phyloP scores from a whole-genome alignment of 1,139 yeast genomes.

The Sporopachydermia cereana region DNA sequence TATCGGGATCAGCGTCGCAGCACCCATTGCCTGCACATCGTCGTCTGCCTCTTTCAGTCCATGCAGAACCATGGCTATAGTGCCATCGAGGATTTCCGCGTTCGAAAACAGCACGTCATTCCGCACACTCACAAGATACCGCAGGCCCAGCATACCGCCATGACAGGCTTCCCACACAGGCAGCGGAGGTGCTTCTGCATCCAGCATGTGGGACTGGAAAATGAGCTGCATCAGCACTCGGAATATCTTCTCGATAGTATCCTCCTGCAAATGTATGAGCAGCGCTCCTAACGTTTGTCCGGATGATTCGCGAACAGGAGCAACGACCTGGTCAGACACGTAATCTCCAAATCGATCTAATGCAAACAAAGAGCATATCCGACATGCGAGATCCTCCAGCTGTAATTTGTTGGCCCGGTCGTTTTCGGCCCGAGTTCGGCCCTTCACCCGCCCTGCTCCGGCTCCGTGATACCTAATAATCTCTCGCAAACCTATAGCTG shows the following conservation, averaged over 20 bases:
- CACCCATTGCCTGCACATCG: slow-evolving; percentile 96
- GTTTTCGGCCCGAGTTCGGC: slow-evolving; percentile 51
- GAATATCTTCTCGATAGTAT: slow-evolving; percentile 47
- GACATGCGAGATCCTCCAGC: slow-evolving; percentile 79
- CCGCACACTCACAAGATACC: slow-evolving; percentile 86
- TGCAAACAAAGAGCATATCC: slow-evolving; percentile 79
- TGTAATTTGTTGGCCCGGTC: slow-evolving; percentile 52
- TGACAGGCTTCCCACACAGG: slow-evolving; percentile 93
- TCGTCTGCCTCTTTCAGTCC: slow-evolving; percentile 81
- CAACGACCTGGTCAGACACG: slow-evolving; percentile 94
- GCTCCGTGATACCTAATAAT: slow-evolving; percentile 72
- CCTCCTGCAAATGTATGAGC: slow-evolving; percentile 54
- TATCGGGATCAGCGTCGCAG: slow-evolving; percentile 84
- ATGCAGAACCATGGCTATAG: slow-evolving; percentile 76
- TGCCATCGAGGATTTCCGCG: slow-evolving; percentile 52
- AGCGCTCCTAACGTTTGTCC: slow-evolving; percentile 93
- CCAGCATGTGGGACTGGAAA: slow-evolving; percentile 49
- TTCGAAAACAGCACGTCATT: slow-evolving; percentile 58
- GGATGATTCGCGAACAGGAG: slow-evolving; percentile 94
- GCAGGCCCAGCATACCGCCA: slow-evolving; percentile 91
- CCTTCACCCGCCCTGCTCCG: slow-evolving; percentile 75
- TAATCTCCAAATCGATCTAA: slow-evolving; percentile 95
- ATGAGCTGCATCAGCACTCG: slow-evolving; percentile 56
- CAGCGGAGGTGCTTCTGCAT: slow-evolving; percentile 14
- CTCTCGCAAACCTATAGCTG: slow-evolving; percentile 87